Evolutionary conservation across 2,329 filamentous ascomycete genomes (phyloP), one percentile per base, ranked within the genome.

Genomic region (Hymenoscyphus infarciens): DNA sequence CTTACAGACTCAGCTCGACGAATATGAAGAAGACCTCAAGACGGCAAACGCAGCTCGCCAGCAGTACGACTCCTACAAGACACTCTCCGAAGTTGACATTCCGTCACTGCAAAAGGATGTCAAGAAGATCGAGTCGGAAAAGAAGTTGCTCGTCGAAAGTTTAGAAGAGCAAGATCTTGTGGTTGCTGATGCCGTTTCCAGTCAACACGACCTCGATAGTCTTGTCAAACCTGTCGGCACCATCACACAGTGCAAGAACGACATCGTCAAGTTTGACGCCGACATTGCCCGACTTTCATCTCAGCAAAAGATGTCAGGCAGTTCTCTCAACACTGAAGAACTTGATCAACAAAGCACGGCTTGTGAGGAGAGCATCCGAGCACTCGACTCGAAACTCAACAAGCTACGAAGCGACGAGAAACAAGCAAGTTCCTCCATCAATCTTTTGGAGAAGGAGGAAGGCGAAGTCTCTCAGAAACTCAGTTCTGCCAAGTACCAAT

Each of bases 391-490:
- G 52, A 83, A 80, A 53, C 81, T 94, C 13, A 76, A 82, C 6
- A 90, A 89, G 69, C 76, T 96, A 35, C 84, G 82, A 0, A 78
- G 77, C 13, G 91, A 95, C 38, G 87, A 85, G 68, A 90, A 97
- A 68, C 86, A 89, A 45, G 82, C 86, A 60, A 87, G 87, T 63
- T 85, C 86, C 66, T 80, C 85, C 39, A 82, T 95, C 61, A 89
- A 83, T 66, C 79, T 81, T 16, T 79, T 96, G 29, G 92, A 97
- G 75, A 81, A 95, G 4, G 87, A 95, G 72, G 82, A 87, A 63
- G 88, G 90, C 70, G 90, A 96, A 75, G 79, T 90, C 49, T 85
- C 83, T 64, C 89, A 88, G 72, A 89, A 89, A 67, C 81, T 97
- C 59, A 87, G 83, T 69, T 84, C 83, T 59, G 86, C 89, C 1